phyloP scores from a whole-genome alignment of 768 basidiomycete species.

The Chalciporus pseudorubinellus region DNA sequence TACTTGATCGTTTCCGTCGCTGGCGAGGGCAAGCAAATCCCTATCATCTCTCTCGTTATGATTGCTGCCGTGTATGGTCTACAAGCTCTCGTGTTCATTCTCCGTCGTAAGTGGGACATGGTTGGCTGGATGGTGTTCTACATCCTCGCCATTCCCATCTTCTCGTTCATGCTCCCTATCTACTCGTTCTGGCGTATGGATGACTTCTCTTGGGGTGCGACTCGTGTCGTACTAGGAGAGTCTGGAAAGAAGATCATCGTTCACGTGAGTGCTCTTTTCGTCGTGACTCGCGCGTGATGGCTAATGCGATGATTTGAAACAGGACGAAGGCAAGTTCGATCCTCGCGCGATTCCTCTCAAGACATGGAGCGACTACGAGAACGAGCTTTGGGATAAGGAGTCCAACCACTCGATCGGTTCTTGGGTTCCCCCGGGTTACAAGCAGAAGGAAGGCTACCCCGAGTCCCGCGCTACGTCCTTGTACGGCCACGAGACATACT shows the following conservation, averaged over 20 bases:
- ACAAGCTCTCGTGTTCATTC: constrained; percentile 86
- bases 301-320: constrained; percentile 5
- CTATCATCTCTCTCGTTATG: constrained; percentile 84
- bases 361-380: constrained; percentile 96
- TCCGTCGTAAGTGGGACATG: constrained; percentile 98
- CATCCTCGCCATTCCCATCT: constrained; percentile 89
- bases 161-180: constrained; percentile 89
- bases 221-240: constrained; percentile 91
- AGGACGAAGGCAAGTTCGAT: constrained; percentile 99
- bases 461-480: constrained; percentile 77
- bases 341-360: constrained; percentile 90
- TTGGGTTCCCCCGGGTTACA: constrained; percentile 77
- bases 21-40: constrained; percentile 64
- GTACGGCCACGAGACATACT: constrained; percentile 85
- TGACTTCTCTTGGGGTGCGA: constrained; percentile 95
- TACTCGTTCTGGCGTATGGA: constrained; percentile 99
- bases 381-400: constrained; percentile 97
- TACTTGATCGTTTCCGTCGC: constrained; percentile 84
- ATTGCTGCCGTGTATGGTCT: constrained; percentile 93
- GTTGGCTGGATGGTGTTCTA: constrained; percentile 98
- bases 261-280: constrained; percentile 59
- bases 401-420: constrained; percentile 94
- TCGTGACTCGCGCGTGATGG: neutral
- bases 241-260: constrained; percentile 93
- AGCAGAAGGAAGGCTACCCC: constrained; percentile 65